Percentiles rank a stretch among this genome's conserved stretches.
Evolutionary conservation across 2,329 filamentous ascomycete species (phyloP).

Genomic region (Leptoxyphium fumago): DNA sequence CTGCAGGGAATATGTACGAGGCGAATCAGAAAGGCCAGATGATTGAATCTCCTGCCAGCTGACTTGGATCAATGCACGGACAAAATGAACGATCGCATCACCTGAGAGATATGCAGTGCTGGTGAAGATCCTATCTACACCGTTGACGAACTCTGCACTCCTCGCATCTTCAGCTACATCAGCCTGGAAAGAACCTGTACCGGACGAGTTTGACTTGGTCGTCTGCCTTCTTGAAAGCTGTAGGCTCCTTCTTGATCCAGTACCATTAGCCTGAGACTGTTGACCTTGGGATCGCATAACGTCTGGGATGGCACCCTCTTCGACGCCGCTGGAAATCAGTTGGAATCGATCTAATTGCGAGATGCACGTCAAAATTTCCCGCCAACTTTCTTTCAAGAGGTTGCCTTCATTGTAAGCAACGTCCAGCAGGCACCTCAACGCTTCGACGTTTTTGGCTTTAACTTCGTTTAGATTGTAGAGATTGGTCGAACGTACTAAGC

Average conservation of each 20-base stretch:
- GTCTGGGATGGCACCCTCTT: constrained; percentile 83
- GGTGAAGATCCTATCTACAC: constrained; percentile 90
- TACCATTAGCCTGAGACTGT: not conserved
- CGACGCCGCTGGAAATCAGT: constrained; percentile 84
- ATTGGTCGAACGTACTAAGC: constrained; percentile 84
- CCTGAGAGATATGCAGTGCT: constrained; percentile 88
- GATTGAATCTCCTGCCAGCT: constrained; percentile 99
- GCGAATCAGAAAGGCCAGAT: constrained; percentile 87
- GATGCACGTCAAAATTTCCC: constrained; percentile 86
- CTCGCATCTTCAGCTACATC: constrained; percentile 86
- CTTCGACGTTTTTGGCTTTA: constrained; percentile 90
- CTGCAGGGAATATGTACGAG: constrained; percentile 90
- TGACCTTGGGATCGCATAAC: constrained; percentile 58
- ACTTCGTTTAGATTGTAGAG: constrained; percentile 92
- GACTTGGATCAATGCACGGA: constrained; percentile 79
- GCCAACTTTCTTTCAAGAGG: constrained; percentile 77
- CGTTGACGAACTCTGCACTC: constrained; percentile 82
- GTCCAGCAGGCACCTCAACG: constrained; percentile 79
- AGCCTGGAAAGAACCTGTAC: constrained; percentile 39
- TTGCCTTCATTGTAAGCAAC: constrained; percentile 90
- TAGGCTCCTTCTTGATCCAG: constrained; percentile 23
- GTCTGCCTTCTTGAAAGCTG: constrained; percentile 42
- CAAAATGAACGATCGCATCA: constrained; percentile 91
- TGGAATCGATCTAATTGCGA: constrained; percentile 93
- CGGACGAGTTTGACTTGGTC: constrained; percentile 20